Conservation (phyloP, 1,284 basidiomycete species). For the Puccinia coronata region DNA sequence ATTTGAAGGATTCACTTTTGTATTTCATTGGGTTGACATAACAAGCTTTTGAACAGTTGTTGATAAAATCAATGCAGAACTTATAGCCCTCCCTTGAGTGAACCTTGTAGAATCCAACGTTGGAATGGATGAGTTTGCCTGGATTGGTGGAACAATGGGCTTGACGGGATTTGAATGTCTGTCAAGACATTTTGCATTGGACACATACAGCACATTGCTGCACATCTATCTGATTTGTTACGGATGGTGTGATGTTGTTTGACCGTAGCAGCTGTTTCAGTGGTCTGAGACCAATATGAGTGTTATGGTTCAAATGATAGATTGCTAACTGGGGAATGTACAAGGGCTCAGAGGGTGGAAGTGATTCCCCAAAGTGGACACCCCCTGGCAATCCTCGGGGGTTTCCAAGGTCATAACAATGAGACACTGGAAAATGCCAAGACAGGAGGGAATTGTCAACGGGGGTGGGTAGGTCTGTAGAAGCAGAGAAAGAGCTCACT, state of each 20-base stretch:
- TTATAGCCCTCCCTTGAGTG: too few relatives aligned
- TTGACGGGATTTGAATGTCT: neutral
- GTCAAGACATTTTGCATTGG: slow-evolving; percentile 8
- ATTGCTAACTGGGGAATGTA: too few relatives aligned
- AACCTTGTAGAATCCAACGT: slow-evolving; percentile 22
- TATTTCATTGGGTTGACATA: slow-evolving; percentile 1
- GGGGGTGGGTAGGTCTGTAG: too few relatives aligned
- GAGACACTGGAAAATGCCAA: too few relatives aligned
- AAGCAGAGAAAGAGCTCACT: neutral
- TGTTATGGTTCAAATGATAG: neutral
- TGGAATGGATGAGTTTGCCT: slow-evolving; percentile 18
- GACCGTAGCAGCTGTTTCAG: neutral
- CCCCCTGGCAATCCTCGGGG: too few relatives aligned
- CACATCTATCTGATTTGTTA: slow-evolving; percentile 5
- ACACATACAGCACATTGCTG: slow-evolving; percentile 5
- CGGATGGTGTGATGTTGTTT: neutral
- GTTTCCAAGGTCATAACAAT: too few relatives aligned
- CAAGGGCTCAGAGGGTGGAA: too few relatives aligned
- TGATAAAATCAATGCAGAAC: neutral
- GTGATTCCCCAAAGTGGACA: too few relatives aligned
- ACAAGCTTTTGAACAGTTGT: neutral
- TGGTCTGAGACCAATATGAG: slow-evolving; percentile 9
- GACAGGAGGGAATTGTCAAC: too few relatives aligned
- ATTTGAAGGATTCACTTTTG: neutral
- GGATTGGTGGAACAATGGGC: neutral